phyloP scores from a whole-genome alignment of 208 protist genomes.

The Plasmodiophora brassicae region DNA sequence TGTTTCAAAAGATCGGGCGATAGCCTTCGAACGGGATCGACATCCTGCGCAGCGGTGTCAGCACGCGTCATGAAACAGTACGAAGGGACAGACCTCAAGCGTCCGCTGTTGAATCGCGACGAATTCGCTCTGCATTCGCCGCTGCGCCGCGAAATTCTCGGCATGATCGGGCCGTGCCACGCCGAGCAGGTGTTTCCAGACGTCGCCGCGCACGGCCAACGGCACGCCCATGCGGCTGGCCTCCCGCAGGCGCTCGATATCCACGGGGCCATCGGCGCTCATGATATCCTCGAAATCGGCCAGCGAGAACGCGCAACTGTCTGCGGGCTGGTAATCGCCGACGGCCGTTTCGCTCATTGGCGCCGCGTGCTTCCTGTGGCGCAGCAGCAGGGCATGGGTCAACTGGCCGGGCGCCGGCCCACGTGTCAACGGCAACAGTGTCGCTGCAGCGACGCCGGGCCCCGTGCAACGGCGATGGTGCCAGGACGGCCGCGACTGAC shows the following conservation, averaged over 20 bases:
- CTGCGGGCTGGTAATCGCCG: neutral
- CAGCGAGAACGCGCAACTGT: neutral
- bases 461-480: too few species aligned
- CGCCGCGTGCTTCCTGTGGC: too few species aligned
- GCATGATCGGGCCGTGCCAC: neutral
- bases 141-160: slow-evolving; percentile 1
- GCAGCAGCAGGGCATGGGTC: too few species aligned
- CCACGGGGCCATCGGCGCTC: neutral
- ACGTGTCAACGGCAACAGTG: too few species aligned
- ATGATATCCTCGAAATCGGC: slow-evolving; percentile 28
- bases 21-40: neutral
- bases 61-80: neutral
- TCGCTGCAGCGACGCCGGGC: too few species aligned
- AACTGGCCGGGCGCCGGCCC: too few species aligned
- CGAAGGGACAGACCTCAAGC: neutral
- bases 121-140: neutral
- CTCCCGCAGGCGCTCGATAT: neutral
- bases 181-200: slow-evolving; percentile 1
- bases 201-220: neutral
- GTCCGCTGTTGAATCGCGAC: neutral
- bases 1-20: slow-evolving; percentile 9
- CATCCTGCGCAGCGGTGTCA: neutral
- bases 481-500: too few species aligned
- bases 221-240: neutral
- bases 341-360: too few species aligned